Base-by-base conservation (phyloP, 2,329 filamentous ascomycete genomes). In the Penicillium thymicola region DNA sequence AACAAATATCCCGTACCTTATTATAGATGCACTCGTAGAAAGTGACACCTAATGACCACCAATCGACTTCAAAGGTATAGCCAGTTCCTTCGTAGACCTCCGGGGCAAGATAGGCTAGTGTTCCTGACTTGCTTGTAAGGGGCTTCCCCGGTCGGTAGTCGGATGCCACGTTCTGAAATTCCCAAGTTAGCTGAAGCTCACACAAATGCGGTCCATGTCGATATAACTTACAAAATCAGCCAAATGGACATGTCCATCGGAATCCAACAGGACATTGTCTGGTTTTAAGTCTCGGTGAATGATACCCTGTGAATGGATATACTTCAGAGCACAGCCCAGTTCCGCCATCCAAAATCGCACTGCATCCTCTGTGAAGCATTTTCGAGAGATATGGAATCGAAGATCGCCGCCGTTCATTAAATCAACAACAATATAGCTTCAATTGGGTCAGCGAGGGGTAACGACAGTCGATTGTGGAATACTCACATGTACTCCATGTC, bases 1-100 rank as follows among this genome's bases (percentile, higher is more conserved):
- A 41, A 42, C 7, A 1, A 16, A 36, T 34, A 8, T 27, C 14
- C 18, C 51, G 25, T 48, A 92, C 91, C 87, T 95, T 97, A 78
- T 95, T 96, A 79, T 97, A 99, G 63, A 99, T 97, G 82, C 94
- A 97, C 75, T 99, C 94, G 75, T 97, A 99, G 74, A 97, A 97
- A n/a, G 96, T 83, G 44, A 99, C 94, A 47, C 94, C 94, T 23
- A 99, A 77, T 6, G 94, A 97, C 94, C 94, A 99, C 94, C 94
- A 99, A 73, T 99, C 94, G 41, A 94, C 92, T 66, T 94, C 90
- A 45, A 87, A 86, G 58, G 89, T 87, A 70, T 99, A 99, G 38
- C 94, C 94, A 59, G 86, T 88, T 47, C 93, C 93, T 63, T 87
- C 84, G 69, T 97, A 99, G 2, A 97, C 94, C 73, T 99, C 94